A percentile compares a stretch with the other conserved stretches of the same genome.
Evolutionary conservation across 2,329 filamentous ascomycete genomes (phyloP).

Genomic region (Sporothrix pseudoabietina): DNA sequence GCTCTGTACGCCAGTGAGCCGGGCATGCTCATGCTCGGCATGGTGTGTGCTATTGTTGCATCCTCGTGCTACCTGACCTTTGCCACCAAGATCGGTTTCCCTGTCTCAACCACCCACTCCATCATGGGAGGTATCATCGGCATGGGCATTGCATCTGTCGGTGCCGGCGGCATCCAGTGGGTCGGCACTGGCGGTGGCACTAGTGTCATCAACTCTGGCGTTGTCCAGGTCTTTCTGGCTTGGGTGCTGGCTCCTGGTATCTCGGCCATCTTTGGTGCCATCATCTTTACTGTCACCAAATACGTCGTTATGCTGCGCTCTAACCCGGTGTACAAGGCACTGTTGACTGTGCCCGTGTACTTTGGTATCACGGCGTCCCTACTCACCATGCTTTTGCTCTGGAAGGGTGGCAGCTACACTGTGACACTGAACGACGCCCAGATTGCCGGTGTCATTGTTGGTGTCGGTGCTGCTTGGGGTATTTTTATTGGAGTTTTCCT

Average conservation of each 20-base stretch:
- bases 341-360: constrained; percentile 58
- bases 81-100: constrained; percentile 57
- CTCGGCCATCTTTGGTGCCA: constrained; percentile 54
- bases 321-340: constrained; percentile 56
- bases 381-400: constrained; percentile 63
- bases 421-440: constrained; percentile 53
- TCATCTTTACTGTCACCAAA: constrained; percentile 60
- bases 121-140: constrained; percentile 62
- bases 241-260: constrained; percentile 63
- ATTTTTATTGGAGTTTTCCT: constrained; percentile 56
- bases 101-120: constrained; percentile 64
- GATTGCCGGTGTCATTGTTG: constrained; percentile 58
- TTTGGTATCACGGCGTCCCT: constrained; percentile 58
- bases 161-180: constrained; percentile 57
- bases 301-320: constrained; percentile 57
- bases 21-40: constrained; percentile 59
- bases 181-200: constrained; percentile 47
- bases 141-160: constrained; percentile 59
- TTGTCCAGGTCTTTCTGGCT: constrained; percentile 62
- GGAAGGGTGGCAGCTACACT: constrained; percentile 52
- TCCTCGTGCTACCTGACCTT: constrained; percentile 60
- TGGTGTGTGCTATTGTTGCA: constrained; percentile 58
- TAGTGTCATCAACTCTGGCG: constrained; percentile 49
- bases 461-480: constrained; percentile 53
- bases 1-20: constrained; percentile 51